Evolutionary conservation across 2,329 filamentous ascomycete genomes (phyloP), one percentile per base, ranked within the genome.

Genomic region (Thielaviopsis euricoi): DNA sequence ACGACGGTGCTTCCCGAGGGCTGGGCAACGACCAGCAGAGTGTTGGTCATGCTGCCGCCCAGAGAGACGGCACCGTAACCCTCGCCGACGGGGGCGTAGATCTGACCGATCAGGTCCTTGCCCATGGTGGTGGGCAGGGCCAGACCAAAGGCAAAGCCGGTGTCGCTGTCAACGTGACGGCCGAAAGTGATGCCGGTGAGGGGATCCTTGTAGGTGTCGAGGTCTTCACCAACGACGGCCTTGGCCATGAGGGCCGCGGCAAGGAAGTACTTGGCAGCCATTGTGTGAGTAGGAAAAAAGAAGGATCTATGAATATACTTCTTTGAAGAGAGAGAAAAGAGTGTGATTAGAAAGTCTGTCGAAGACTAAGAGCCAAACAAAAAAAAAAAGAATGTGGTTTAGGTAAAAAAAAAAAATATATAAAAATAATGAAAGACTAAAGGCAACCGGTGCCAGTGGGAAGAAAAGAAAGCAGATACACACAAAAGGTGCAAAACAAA

Each of bases 61-160:
- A 78, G 66, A 21, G 71, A 73, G 23, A 77, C 68, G 59, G 73
- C 76, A 53, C 71, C 73, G 71, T 74, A 81, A 2, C 69, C 70
- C 58, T 73, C 69, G 6, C 63, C 66, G n/a, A 69, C 62, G 1
- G 71, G 71, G 1, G 66, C 66, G 1, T 78, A 72, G 51, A 82
- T 70, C 64, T 80, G 75, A 7, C 73, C 75, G 60, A 81, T 78
- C 62, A 81, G 74, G 65, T 81, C 78, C 12, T 71, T 71, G 1
- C 66, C 70, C 15, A 73, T 66, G 12, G 67, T 73, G 60, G 76
- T 69, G 1, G 78, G 77, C 1, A 79, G 65, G 1, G 74, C 76
- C 46, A 81, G 69, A 63, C 76, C 76, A 57, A 79, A 74, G 25
- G 65, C 69, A 64, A 69, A 79, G 23, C 71, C 72, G 25, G 68